Evolutionary conservation across 768 basidiomycete species (phyloP), one percentile per base, ranked within the genome.

Genomic region (Trametes sanguinea): DNA sequence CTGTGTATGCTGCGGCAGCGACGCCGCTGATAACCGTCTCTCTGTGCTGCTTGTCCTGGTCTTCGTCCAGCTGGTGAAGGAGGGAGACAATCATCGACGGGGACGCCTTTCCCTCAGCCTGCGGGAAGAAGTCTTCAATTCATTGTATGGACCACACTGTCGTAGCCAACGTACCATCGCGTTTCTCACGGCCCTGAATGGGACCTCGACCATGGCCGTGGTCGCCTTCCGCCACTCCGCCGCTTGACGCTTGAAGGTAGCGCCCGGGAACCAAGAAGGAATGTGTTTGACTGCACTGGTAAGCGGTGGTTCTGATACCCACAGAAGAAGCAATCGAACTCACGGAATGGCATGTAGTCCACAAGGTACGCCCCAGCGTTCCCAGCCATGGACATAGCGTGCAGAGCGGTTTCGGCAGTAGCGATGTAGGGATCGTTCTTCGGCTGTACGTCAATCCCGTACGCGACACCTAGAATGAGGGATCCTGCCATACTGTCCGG

Each of bases 361-460:
- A 86, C 81, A 4, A 83, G 69, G 61, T 77, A 83, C 39, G 73
- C 63, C 13, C 80, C 82, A 2, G 78, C 78, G n/a, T 76, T 66
- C 0, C 74, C 69, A 1, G 79, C 79, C 33, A 69, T 63, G 8
- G 68, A 68, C 47, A 80, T 66, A 4, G 71, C 69, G 6, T 73
- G 63, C 9, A 77, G 65, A 2, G 80, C 78, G 6, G 74, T 67
- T 33, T 81, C 76, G 0, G 79, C 80, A 1, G 77, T 68, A 0
- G 68, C 64, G 37, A 85, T 72, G 63, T 77, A 79, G 2, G 81
- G 79, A 62, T 85, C 84, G 56, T 79, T 66, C 13, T 67, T 46
- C 0, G 76, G 71, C 40, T 73, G 62, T 8, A 79, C 73, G 11
- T 78, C 67, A 17, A 83, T 73, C 2, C 83, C 85, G 62, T 85